Conservation (phyloP, 176 grass and related monocot species). For the Ensete glaucum region DNA sequence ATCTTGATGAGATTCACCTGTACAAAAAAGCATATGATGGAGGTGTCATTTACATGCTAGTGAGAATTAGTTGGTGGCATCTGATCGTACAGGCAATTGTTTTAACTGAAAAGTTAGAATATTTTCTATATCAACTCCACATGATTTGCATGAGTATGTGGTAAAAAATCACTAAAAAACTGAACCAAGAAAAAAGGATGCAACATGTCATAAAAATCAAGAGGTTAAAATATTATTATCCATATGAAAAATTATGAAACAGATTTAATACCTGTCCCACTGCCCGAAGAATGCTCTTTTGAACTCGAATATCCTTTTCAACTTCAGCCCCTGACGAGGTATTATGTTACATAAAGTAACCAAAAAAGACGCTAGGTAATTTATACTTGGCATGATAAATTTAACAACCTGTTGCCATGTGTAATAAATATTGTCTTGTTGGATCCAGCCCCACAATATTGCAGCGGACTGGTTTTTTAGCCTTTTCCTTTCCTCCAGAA, state of each 20-base stretch:
- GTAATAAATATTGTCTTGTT: conserved; percentile 76
- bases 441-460: conserved; percentile 87
- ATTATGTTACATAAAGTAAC: conserved; percentile 9
- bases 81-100: not conserved
- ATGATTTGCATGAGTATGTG: not conserved
- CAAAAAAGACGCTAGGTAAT: not conserved
- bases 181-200: not conserved
- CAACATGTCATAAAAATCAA: not conserved
- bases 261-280: conserved; percentile 52
- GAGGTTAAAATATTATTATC: not conserved
- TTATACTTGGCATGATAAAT: not conserved
- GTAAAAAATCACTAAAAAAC: not conserved
- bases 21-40: no score
- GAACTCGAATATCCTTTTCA: conserved; percentile 68
- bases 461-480: conserved; percentile 61
- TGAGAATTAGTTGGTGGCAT: no score
- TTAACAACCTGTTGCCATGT: conserved; percentile 65
- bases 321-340: conserved; percentile 58
- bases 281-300: conserved; percentile 65
- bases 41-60: no score
- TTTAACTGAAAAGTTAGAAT: not conserved
- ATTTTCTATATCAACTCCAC: not conserved
- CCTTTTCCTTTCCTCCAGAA: conserved; percentile 93
- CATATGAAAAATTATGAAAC: not conserved
- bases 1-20: no score